Conservation (phyloP, 2,329 filamentous ascomycete species). For the Exophiala viscosa region DNA sequence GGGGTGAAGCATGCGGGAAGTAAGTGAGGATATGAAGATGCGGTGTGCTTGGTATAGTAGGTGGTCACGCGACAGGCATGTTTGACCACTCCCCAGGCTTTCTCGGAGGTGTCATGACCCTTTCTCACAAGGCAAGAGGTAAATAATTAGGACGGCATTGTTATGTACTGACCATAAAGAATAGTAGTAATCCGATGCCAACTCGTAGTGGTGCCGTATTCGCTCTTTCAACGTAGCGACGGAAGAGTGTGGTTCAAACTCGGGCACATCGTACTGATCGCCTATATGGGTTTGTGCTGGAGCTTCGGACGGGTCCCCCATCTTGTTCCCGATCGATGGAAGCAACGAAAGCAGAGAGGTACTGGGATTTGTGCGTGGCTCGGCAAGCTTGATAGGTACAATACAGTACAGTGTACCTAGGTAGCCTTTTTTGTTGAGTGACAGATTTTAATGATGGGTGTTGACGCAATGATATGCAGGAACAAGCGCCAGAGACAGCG, state of each 20-base stretch:
- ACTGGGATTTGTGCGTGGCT: too few species aligned
- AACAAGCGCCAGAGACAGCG: too few species aligned
- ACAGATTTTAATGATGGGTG: too few species aligned
- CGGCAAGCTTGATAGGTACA: too few species aligned
- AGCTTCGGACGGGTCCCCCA: not conserved
- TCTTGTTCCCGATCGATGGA: not conserved
- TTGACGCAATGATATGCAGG: too few species aligned
- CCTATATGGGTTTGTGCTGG: slow-evolving; percentile 9
- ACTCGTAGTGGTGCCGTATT: slow-evolving; percentile 59
- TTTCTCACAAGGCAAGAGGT: not conserved
- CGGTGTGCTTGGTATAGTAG: too few species aligned
- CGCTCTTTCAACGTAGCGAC: slow-evolving; percentile 50
- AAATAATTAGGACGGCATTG: not conserved
- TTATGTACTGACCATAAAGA: slow-evolving; percentile 51
- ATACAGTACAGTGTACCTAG: too few species aligned
- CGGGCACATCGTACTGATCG: slow-evolving; percentile 25
- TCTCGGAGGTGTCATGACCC: too few species aligned
- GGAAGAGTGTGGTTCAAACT: slow-evolving; percentile 21
- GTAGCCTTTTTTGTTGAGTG: too few species aligned
- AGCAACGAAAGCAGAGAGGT: not conserved
- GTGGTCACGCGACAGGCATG: too few species aligned
- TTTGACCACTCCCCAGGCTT: too few species aligned
- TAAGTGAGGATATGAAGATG: too few species aligned
- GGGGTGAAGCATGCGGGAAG: not conserved
- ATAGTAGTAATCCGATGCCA: slow-evolving; percentile 60